These are phyloP conservation scores for Juglanconis sp. DNA, from an alignment of 2,329 filamentous ascomycete species.

Conservation along the genomic window DNA sequence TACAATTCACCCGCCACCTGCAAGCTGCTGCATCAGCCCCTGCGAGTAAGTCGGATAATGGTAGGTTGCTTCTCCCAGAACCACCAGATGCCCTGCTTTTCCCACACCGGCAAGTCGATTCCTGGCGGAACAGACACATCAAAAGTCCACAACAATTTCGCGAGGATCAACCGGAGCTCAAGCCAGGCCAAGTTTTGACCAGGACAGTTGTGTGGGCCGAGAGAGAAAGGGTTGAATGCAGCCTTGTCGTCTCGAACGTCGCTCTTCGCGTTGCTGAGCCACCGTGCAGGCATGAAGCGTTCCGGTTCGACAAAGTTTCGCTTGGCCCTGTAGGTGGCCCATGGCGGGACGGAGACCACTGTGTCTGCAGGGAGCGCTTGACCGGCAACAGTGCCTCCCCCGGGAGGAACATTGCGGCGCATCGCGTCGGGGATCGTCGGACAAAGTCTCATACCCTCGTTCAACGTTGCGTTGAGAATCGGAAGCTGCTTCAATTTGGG, in stretches of 20 bases:
- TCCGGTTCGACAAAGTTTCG: constrained; percentile 6
- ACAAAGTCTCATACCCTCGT: constrained; percentile 7
- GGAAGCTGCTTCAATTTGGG: constrained; percentile 2
- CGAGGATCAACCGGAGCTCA: constrained; percentile 5
- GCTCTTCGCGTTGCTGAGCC: not conserved
- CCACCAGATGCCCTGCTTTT: constrained; percentile 6
- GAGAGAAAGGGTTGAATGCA: constrained; percentile 4
- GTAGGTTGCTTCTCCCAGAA: constrained; percentile 8
- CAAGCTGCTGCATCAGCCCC: not conserved
- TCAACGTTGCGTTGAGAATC: constrained; percentile 1
- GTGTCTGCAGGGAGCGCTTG: not conserved
- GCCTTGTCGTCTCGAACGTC: not conserved
- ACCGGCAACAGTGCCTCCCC: constrained; percentile 5
- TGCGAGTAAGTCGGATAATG: constrained; percentile 3
- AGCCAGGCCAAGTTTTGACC: constrained; percentile 6
- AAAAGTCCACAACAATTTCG: not conserved
- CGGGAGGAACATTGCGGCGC: not conserved
- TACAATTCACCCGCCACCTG: not conserved
- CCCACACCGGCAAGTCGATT: constrained; percentile 1
- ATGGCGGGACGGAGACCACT: constrained; percentile 5
- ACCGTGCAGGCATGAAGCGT: constrained; percentile 4
- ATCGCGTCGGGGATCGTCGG: constrained; percentile 8
- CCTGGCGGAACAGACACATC: not conserved
- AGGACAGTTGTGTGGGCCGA: constrained; percentile 8
- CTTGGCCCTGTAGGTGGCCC: constrained; percentile 5